Evolutionary conservation across 129 eudicot species (phyloP).

Genomic region (Ambrosia trifida): DNA sequence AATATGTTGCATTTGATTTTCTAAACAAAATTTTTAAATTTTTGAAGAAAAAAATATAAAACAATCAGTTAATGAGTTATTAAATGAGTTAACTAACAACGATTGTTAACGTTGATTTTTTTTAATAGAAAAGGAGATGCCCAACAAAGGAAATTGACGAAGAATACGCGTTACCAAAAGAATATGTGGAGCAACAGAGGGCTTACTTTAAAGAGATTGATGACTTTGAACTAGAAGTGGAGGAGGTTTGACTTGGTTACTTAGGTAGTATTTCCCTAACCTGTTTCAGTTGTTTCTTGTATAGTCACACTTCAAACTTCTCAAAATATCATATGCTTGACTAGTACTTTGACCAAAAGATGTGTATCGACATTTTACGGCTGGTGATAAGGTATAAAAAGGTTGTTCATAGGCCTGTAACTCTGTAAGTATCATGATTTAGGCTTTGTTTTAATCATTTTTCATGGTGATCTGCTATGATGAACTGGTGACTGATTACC

Average conservation of each 20-base stretch:
- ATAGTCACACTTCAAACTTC: slow-evolving; percentile 30
- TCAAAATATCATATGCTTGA: neutral
- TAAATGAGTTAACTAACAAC: slow-evolving; percentile 12
- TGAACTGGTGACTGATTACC: too few species aligned
- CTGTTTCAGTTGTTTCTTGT: slow-evolving; percentile 34
- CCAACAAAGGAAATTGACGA: slow-evolving; percentile 24
- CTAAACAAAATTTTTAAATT: too few species aligned
- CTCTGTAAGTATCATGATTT: slow-evolving; percentile 25
- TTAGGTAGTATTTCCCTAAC: slow-evolving; percentile 22
- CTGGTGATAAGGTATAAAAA: slow-evolving; percentile 1
- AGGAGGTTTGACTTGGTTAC: slow-evolving; percentile 49
- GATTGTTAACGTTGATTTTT: slow-evolving; percentile 11
- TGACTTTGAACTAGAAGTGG: slow-evolving; percentile 70
- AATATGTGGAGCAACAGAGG: slow-evolving; percentile 61
- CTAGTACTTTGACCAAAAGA: slow-evolving; percentile 16
- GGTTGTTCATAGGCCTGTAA: slow-evolving; percentile 18
- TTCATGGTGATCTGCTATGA: neutral
- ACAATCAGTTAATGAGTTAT: neutral
- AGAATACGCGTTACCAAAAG: slow-evolving; percentile 50
- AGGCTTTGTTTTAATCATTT: slow-evolving; percentile 7
- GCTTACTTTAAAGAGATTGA: slow-evolving; percentile 82
- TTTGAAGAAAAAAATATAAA: neutral
- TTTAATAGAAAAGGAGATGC: slow-evolving; percentile 51
- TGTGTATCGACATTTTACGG: slow-evolving; percentile 6
- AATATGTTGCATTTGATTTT: neutral